Evolutionary conservation across 352 stramenopile genomes (phyloP), one percentile per base, ranked within the genome.

Genomic region (Phytophthora megakarya): DNA sequence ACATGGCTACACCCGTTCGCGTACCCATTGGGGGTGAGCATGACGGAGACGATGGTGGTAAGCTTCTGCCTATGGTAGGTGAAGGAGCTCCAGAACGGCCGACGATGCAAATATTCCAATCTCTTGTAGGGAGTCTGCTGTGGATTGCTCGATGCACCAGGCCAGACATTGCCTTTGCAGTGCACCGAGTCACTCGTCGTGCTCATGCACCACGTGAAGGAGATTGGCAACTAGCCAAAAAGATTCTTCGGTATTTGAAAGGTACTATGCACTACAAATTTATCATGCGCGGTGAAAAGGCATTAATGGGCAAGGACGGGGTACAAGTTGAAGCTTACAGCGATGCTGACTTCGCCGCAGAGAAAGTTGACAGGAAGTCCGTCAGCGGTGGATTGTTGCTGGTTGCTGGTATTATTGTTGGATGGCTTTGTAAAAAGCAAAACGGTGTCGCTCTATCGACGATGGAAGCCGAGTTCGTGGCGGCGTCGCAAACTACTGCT

Each of bases 61-160:
- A n/a, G 15, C 37, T 59, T 3, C 43, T 67, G 48, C 52, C 47
- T 22, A 50, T n/a, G 1, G 18, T n/a, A n/a, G 44, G 26, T 35
- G 13, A 19, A 15, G 62, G 54, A 7, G 33, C 15, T 6, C 23
- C 37, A 19, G 38, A 28, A 8, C 16, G 11, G 0, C 71, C 57
- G 15, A 76, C 59, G 2, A 33, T 72, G 9, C 47, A 42, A 33
- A 72, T 19, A 15, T 75, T 78, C 28, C 72, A 77, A 61, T 78
- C 68, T 3, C 30, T 83, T 0, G 57, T 75, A 2, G 46, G 46
- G 0, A 77, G 46, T 3, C 50, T 79, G 13, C 35, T 75, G 0
- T 82, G 73, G 70, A 44, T 76, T 3, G 25, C 73, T 5, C 12
- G 70, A 1, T 79, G 56, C 44, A 73, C 70, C 0, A 18, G 72